phyloP scores from a whole-genome alignment of 192 early-diverging fungal genomes.

The Entophlyctis luteolus region DNA sequence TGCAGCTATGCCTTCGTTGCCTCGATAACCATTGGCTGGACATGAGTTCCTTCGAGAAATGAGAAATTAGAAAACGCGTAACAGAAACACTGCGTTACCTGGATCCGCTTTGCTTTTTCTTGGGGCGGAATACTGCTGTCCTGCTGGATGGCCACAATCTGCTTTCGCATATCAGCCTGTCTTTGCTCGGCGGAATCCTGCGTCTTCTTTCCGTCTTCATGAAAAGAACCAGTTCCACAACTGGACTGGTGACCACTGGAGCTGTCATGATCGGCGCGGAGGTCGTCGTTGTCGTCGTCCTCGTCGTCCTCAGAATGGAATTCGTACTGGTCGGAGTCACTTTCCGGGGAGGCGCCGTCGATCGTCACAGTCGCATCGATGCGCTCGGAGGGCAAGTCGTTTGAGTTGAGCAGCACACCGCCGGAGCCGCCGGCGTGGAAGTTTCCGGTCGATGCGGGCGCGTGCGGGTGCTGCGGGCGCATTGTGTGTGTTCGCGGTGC shows the following conservation, averaged over 20 bases:
- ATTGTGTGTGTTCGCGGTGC: too few relatives aligned
- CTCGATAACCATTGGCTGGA: constrained; percentile 45
- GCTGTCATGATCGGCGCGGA: background rate
- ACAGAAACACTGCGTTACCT: constrained; percentile 44
- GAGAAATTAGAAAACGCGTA: background rate
- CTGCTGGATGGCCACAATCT: constrained; percentile 66
- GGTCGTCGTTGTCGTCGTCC: constrained; percentile 26
- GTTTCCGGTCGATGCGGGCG: background rate
- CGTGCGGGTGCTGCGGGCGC: background rate
- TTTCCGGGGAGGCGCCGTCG: background rate
- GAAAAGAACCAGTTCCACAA: background rate
- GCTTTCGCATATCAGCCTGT: constrained; percentile 56
- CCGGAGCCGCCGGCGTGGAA: constrained; percentile 15
- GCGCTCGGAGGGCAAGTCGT: background rate
- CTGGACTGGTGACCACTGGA: background rate
- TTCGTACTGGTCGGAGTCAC: background rate
- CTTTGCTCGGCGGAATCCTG: constrained; percentile 23
- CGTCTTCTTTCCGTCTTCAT: constrained; percentile 19
- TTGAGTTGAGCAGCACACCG: constrained; percentile 12
- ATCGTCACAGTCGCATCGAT: background rate
- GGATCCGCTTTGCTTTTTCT: constrained; percentile 68
- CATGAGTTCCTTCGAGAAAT: constrained; percentile 48
- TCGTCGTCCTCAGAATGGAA: constrained; percentile 15
- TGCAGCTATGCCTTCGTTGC: constrained; percentile 34
- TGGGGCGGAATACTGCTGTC: constrained; percentile 46